Base-by-base conservation (phyloP, 495 filamentous ascomycete genomes). In the Neohortaea acidophila region DNA sequence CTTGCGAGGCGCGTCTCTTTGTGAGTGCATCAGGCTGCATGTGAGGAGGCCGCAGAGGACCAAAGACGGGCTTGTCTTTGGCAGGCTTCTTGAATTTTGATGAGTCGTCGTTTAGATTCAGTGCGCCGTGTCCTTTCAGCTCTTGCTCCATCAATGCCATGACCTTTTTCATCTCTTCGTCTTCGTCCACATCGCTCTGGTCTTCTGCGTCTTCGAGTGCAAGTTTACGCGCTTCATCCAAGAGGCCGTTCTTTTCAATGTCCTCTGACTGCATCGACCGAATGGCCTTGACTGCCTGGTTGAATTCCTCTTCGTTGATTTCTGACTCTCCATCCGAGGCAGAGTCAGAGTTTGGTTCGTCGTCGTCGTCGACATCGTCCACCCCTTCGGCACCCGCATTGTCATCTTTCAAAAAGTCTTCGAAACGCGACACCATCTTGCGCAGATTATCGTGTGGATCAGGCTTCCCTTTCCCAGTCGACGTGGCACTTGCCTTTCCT, bases 401-500 rank as follows among this genome's bases (percentile, higher is more conserved):
- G 15, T 91, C 84, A 51, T 94, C 82, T 43, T 94, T 84, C 38
- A 96, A 54, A 45, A 97, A 94, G n/a, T 79, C 68, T 53, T 94
- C 82, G 49, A 94, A 96, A 10, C 83, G 69, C 36, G 81, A 75
- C 14, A 96, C 87, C 51, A 94, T 92, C 49, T 82, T 83, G 40
- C 76, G 73, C 22, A 97, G 56, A 51, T 92, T 83, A 33, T 82
- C 81, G 47, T 94, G 81, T 1, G 83, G 73, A 6, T 65, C 66
- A 7, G 72, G 61, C 53, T 94, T 81, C n/a, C 83, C 84, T 60
- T 93, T 92, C 1, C 39, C 61, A 40, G 30, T 58, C 45, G 42
- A 39, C 33, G 33, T 44, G 19, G 14, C 42, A 1, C 40, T 25
- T 31, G n/a, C 28, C 28, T 21, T 39, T n/a, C 26, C 62, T 55